A percentile compares a stretch with the other conserved stretches of the same genome.
phyloP scores from a whole-genome alignment of 805 yeast species.

The Zygoascus biomembranicola region DNA sequence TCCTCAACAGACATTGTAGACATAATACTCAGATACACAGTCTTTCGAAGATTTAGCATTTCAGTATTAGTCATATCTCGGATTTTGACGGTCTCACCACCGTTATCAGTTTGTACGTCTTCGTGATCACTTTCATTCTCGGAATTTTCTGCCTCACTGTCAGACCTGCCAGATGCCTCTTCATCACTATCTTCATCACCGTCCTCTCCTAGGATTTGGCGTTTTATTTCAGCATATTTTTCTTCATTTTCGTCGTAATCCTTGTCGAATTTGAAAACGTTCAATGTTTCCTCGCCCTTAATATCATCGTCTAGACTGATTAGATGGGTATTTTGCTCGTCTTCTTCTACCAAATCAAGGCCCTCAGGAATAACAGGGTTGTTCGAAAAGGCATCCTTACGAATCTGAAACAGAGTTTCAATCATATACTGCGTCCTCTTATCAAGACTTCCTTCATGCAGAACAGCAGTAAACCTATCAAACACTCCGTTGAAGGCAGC shows the following conservation, averaged over 20 bases:
- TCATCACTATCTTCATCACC: slow-evolving; percentile 15
- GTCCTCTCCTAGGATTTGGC: slow-evolving; percentile 39
- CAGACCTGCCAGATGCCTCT: slow-evolving; percentile 6
- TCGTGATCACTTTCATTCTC: slow-evolving; percentile 5
- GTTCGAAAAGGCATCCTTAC: slow-evolving; percentile 37
- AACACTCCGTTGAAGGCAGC: slow-evolving; percentile 43
- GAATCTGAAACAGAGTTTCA: slow-evolving; percentile 43
- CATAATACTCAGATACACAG: slow-evolving; percentile 74
- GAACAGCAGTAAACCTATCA: slow-evolving; percentile 51
- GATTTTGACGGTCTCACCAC: slow-evolving; percentile 26
- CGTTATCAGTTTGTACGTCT: slow-evolving; percentile 1
- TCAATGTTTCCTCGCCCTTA: slow-evolving; percentile 39
- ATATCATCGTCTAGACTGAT: slow-evolving; percentile 46
- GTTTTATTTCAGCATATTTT: slow-evolving; percentile 36
- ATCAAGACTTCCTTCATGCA: slow-evolving; percentile 46
- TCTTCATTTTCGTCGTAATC: slow-evolving; percentile 44
- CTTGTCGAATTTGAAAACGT: slow-evolving; percentile 44
- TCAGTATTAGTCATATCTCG: slow-evolving; percentile 65
- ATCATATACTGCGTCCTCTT: slow-evolving; percentile 38
- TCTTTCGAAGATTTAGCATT: slow-evolving; percentile 58
- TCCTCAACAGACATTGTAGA: slow-evolving; percentile 89
- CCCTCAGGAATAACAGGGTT: slow-evolving; percentile 35
- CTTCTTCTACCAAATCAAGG: slow-evolving; percentile 55
- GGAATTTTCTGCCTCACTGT: slow-evolving; percentile 12
- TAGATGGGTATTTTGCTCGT: slow-evolving; percentile 50